phyloP scores from a whole-genome alignment of 768 basidiomycete species.

The Mycena albidolilacea region DNA sequence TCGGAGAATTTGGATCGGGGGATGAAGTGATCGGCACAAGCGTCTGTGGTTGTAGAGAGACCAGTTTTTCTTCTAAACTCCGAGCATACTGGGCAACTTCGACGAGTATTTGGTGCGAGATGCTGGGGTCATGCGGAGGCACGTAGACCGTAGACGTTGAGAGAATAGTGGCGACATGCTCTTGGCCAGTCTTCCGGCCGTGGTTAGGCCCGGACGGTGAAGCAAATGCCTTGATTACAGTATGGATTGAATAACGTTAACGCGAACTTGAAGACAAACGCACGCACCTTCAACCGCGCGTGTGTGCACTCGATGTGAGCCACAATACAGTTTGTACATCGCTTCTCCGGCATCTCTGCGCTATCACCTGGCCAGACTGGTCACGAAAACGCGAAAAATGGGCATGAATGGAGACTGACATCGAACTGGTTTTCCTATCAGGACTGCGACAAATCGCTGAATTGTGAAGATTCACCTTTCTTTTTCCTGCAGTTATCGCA shows the following conservation, averaged over 20 bases:
- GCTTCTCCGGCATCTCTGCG: conserved; percentile 65
- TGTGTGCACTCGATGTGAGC: conserved; percentile 68
- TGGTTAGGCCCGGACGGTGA: not conserved
- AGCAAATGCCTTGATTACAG: not conserved
- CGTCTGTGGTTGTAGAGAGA: not conserved
- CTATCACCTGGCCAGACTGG: conserved; percentile 61
- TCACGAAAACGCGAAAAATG: no score
- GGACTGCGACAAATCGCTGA: not conserved
- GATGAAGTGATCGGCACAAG: not conserved
- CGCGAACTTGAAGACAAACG: not conserved
- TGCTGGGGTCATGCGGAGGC: conserved; percentile 13
- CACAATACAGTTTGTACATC: conserved; percentile 70
- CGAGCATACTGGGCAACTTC: conserved; percentile 35
- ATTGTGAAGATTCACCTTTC: not conserved
- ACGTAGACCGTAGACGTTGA: conserved; percentile 25
- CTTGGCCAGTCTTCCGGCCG: conserved; percentile 19
- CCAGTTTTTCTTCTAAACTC: conserved; percentile 25
- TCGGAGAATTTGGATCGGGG: not conserved
- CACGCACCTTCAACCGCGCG: conserved; percentile 64
- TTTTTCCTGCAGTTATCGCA: conserved; percentile 23
- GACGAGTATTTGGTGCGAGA: conserved; percentile 16
- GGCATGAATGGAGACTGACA: not conserved
- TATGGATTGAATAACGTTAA: not conserved
- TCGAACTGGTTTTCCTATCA: conserved; percentile 19
- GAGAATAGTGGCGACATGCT: conserved; percentile 28